Evolutionary conservation across 2,329 filamentous ascomycete genomes (phyloP).

Genomic region (Aureobasidium sp.): DNA sequence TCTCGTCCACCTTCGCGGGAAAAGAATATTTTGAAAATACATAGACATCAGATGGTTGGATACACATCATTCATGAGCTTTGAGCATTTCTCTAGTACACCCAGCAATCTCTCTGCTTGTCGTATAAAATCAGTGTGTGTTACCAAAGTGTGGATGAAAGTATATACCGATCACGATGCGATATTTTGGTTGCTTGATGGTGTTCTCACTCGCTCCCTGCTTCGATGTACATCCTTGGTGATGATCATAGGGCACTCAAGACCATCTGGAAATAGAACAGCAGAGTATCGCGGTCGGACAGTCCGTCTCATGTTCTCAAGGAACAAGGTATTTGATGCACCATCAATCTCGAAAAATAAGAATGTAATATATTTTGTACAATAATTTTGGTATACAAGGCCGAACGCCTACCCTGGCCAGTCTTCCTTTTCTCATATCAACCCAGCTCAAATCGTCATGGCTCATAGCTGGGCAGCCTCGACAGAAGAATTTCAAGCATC

Average conservation of each 20-base stretch:
- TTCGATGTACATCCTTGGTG: neutral
- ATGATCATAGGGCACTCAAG: neutral
- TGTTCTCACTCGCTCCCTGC: neutral
- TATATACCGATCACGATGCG: neutral
- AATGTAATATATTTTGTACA: constrained; percentile 4
- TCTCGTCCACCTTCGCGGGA: neutral
- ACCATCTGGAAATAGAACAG: neutral
- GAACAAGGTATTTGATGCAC: too few species aligned
- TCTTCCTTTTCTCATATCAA: neutral
- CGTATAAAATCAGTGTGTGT: neutral
- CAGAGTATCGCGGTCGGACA: neutral
- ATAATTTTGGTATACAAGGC: neutral
- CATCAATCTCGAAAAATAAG: too few species aligned
- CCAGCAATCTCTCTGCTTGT: neutral
- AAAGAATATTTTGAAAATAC: neutral
- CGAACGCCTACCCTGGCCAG: neutral
- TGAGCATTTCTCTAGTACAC: neutral
- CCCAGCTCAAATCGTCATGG: neutral
- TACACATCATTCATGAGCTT: neutral
- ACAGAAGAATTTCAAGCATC: neutral
- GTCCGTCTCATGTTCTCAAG: too few species aligned
- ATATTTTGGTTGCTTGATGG: neutral
- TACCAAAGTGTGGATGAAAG: neutral
- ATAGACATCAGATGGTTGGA: neutral
- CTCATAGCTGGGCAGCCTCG: neutral